A percentile compares a stretch with the other conserved stretches of the same genome.
phyloP scores from a whole-genome alignment of 116 monocot genomes.

The Zostera marina region DNA sequence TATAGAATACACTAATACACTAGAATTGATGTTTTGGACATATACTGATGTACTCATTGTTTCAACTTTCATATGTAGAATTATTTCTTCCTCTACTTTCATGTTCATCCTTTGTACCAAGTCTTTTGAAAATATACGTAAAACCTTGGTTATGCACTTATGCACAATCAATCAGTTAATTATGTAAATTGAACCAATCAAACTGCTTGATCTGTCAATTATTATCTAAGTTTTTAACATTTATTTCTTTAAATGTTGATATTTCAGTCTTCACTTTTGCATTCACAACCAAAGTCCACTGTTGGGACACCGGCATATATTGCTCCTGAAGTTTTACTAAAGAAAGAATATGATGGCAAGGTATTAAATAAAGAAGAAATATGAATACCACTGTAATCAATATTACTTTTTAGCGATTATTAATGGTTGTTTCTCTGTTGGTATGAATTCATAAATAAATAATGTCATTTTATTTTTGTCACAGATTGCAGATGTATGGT shows the following conservation, averaged over 20 bases:
- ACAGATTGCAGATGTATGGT: slow-evolving; percentile 98
- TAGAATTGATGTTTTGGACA: no score
- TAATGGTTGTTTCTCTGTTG: neutral
- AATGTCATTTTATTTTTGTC: neutral
- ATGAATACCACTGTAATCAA: neutral
- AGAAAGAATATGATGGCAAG: slow-evolving; percentile 96
- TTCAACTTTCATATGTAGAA: no score
- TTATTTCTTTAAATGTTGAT: neutral
- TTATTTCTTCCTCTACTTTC: no score
- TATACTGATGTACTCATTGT: no score
- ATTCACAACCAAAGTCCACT: slow-evolving; percentile 88
- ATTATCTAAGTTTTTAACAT: neutral
- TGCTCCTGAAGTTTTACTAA: slow-evolving; percentile 85
- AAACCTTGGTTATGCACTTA: no score
- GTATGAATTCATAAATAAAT: neutral
- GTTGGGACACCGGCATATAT: slow-evolving; percentile 72
- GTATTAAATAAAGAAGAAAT: neutral
- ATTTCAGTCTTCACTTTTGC: slow-evolving; percentile 72
- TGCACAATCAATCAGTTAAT: no score
- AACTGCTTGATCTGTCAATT: no score
- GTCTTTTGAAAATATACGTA: no score
- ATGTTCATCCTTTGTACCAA: no score
- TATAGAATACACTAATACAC: no score
- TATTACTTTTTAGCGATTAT: neutral
- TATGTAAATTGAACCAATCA: no score